Percentiles rank a stretch among this genome's conserved stretches.
phyloP scores from a whole-genome alignment of 2,329 filamentous ascomycete genomes.

The Rutstroemia sydowiana region DNA sequence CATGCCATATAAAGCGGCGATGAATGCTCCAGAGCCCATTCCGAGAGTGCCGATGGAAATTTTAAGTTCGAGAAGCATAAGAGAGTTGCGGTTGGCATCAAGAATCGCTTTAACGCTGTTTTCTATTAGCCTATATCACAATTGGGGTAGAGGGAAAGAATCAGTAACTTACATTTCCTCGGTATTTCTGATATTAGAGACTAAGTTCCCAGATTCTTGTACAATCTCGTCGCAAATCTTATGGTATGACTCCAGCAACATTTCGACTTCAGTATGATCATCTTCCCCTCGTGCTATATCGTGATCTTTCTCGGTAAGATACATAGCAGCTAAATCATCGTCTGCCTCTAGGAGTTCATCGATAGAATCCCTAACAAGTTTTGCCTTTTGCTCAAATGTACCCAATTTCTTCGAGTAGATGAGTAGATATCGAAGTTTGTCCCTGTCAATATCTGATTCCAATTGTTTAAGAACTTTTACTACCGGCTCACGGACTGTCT shows the following conservation, averaged over 20 bases:
- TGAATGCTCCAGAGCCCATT: slow-evolving; percentile 88
- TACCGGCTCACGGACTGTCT: slow-evolving; percentile 86
- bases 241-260: slow-evolving; percentile 94
- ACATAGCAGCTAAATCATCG: slow-evolving; percentile 92
- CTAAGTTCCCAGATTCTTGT: slow-evolving; percentile 85
- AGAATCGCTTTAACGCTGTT: slow-evolving; percentile 86
- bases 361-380: slow-evolving; percentile 87
- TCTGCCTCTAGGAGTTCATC: slow-evolving; percentile 94
- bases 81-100: slow-evolving; percentile 93
- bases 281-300: slow-evolving; percentile 68
- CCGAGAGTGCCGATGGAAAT: slow-evolving; percentile 93
- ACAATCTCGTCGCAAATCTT: slow-evolving; percentile 98
- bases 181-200: slow-evolving; percentile 92
- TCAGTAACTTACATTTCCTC: slow-evolving; percentile 76
- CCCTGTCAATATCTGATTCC: slow-evolving; percentile 92
- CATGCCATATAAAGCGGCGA: slow-evolving; percentile 99
- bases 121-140: background rate
- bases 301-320: slow-evolving; percentile 78
- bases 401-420: slow-evolving; percentile 93
- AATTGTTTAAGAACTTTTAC: slow-evolving; percentile 81
- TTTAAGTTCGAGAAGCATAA: slow-evolving; percentile 95
- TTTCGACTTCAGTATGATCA: slow-evolving; percentile 93
- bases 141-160: background rate
- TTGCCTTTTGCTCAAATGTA: slow-evolving; percentile 95
- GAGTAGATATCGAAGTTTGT: slow-evolving; percentile 83